A percentile compares a stretch with the other conserved stretches of the same genome.
Conservation (phyloP, 2,329 filamentous ascomycete genomes). For the Aaosphaeria arxii region DNA sequence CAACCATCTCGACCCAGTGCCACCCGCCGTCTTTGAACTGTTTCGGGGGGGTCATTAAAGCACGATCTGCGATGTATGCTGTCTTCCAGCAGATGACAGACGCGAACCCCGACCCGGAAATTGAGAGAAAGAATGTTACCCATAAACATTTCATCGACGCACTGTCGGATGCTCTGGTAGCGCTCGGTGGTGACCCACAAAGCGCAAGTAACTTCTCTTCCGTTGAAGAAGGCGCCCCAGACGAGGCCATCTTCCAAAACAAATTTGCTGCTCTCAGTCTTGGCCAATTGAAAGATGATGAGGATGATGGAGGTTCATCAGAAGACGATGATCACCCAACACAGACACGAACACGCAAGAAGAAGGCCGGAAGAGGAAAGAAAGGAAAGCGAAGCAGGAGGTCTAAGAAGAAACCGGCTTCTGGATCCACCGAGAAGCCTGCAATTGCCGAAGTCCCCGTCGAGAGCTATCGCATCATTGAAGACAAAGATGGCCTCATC, state of each 20-base stretch:
- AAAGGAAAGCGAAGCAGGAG: slow-evolving; percentile 22
- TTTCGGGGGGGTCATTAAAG: slow-evolving; percentile 42
- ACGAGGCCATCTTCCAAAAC: slow-evolving; percentile 11
- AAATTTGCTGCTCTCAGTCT: slow-evolving; percentile 11
- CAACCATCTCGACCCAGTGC: slow-evolving; percentile 31
- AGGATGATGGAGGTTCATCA: slow-evolving; percentile 5
- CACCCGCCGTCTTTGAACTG: slow-evolving; percentile 32
- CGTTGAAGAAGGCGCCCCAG: slow-evolving; percentile 9
- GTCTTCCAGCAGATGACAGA: slow-evolving; percentile 34
- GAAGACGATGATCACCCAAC: slow-evolving; percentile 6
- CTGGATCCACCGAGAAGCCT: slow-evolving; percentile 2
- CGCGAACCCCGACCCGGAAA: slow-evolving; percentile 32
- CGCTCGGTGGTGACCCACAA: slow-evolving; percentile 33
- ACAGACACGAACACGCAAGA: slow-evolving; percentile 15
- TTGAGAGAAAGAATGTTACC: slow-evolving; percentile 38
- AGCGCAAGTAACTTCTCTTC: slow-evolving; percentile 6
- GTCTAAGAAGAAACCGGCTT: slow-evolving; percentile 21
- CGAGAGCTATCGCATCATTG: slow-evolving; percentile 46
- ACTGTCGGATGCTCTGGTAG: slow-evolving; percentile 36
- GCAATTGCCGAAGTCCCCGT: slow-evolving; percentile 33
- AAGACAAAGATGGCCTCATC: slow-evolving; percentile 33
- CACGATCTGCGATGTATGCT: slow-evolving; percentile 19
- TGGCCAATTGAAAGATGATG: slow-evolving; percentile 1
- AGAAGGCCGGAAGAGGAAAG: slow-evolving; percentile 18
- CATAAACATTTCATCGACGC: slow-evolving; percentile 46